Conservation (phyloP, 371 early-diverging fungal species). For the Haplosporangium sp. region DNA sequence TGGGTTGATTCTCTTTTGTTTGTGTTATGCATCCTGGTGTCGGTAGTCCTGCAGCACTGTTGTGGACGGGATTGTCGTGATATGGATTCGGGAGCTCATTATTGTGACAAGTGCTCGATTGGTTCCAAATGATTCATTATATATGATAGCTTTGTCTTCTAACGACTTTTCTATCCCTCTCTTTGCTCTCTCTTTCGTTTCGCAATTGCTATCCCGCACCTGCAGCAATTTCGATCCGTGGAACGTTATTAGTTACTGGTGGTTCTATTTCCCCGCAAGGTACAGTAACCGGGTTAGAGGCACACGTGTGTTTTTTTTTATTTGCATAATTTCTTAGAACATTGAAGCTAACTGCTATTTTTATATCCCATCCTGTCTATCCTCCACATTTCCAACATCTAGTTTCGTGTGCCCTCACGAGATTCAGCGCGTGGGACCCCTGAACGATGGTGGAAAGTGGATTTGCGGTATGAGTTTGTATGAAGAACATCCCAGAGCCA, state of each 20-base stretch:
- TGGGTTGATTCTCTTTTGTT: too few species aligned
- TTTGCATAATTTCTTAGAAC: too few species aligned
- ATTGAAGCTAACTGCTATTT: neutral
- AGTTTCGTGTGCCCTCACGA: conserved; percentile 45
- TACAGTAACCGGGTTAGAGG: neutral
- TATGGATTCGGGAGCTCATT: neutral
- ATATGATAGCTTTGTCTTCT: neutral
- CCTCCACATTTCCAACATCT: too few species aligned
- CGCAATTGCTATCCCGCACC: neutral
- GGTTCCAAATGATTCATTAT: neutral
- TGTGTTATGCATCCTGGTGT: too few species aligned
- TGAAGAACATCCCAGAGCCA: conserved; percentile 41
- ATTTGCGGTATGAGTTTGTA: conserved; percentile 47
- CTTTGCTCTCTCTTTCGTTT: neutral
- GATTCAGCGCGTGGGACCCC: conserved; percentile 45
- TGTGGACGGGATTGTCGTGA: neutral
- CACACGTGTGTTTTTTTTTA: neutral
- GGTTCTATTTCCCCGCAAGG: conserved; percentile 53
- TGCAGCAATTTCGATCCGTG: conserved; percentile 29
- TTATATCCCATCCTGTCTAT: neutral
- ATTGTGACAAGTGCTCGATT: neutral
- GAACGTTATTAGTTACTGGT: conserved; percentile 21
- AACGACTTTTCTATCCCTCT: neutral
- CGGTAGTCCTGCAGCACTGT: too few species aligned
- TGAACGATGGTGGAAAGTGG: conserved; percentile 49